Evolutionary conservation across 2,329 filamentous ascomycete species (phyloP).

Genomic region (Claviceps maximensis): DNA sequence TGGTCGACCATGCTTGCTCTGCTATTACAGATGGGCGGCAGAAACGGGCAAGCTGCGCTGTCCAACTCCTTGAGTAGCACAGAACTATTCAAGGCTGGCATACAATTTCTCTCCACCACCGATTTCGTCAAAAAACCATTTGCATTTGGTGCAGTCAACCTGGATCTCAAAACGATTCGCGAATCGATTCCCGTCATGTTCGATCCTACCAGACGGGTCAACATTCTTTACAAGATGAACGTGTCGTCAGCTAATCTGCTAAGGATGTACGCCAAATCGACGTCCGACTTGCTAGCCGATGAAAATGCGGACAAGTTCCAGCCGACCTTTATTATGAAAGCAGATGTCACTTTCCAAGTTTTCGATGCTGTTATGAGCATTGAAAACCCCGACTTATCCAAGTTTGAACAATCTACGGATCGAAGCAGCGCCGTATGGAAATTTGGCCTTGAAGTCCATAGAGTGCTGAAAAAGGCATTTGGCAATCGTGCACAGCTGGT

Average conservation of each 20-base stretch:
- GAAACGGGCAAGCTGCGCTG: conserved; percentile 56
- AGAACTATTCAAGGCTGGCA: conserved; percentile 83
- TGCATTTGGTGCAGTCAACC: conserved; percentile 27
- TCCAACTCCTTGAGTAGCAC: conserved; percentile 76
- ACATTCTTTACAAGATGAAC: conserved; percentile 83
- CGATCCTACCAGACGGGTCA: conserved; percentile 61
- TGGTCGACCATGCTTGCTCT: conserved; percentile 74
- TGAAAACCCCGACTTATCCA: conserved; percentile 16
- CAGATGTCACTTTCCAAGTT: conserved; percentile 38
- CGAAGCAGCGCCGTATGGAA: conserved; percentile 29
- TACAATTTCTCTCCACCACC: conserved; percentile 72
- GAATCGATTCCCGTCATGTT: conserved; percentile 57
- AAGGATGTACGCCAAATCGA: conserved; percentile 59
- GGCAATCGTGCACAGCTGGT: conserved; percentile 62
- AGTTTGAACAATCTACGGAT: conserved; percentile 21
- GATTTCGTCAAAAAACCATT: conserved; percentile 59
- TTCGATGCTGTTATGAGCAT: conserved; percentile 37
- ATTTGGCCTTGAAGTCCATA: conserved; percentile 46
- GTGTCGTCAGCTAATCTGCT: conserved; percentile 67
- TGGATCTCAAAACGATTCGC: conserved; percentile 22
- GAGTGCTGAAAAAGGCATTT: conserved; percentile 55
- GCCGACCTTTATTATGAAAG: conserved; percentile 61
- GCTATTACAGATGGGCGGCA: conserved; percentile 63
- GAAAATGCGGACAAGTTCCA: conserved; percentile 68
- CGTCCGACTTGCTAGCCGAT: conserved; percentile 63